phyloP scores from a whole-genome alignment of 2,329 filamentous ascomycete species.

The Colletotrichum eremochloae region DNA sequence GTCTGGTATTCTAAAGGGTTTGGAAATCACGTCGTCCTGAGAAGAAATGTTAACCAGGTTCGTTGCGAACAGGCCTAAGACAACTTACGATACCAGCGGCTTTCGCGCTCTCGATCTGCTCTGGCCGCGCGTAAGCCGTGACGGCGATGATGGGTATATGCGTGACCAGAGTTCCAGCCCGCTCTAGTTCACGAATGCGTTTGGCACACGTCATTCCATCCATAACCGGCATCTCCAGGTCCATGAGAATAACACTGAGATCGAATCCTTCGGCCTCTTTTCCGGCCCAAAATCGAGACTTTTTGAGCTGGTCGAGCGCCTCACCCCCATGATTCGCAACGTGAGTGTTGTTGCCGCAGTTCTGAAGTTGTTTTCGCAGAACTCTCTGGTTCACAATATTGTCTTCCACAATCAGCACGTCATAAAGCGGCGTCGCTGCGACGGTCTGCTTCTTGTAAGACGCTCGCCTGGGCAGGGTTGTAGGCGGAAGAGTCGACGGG shows the following conservation, averaged over 20 bases:
- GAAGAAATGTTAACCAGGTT: conserved; percentile 8
- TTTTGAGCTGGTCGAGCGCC: conserved; percentile 69
- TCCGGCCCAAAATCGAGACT: conserved; percentile 68
- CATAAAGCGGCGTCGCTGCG: conserved; percentile 44
- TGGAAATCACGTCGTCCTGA: conserved; percentile 81
- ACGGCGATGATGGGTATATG: conserved; percentile 86
- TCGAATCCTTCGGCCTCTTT: conserved; percentile 62
- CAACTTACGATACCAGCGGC: conserved; percentile 77
- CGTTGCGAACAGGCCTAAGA: conserved; percentile 14
- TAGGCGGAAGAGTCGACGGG: conserved; percentile 30
- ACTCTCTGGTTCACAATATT: conserved; percentile 77
- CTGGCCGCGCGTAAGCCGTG: conserved; percentile 82
- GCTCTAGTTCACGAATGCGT: conserved; percentile 77
- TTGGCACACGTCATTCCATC: conserved; percentile 81
- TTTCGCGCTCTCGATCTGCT: conserved; percentile 80
- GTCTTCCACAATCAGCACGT: conserved; percentile 76
- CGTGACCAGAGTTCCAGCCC: conserved; percentile 68
- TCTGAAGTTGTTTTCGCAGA: conserved; percentile 71
- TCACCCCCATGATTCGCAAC: conserved; percentile 76
- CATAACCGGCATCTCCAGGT: conserved; percentile 88
- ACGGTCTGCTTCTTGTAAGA: conserved; percentile 14
- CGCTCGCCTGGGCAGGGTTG: conserved; percentile 18
- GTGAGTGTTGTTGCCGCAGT: conserved; percentile 70
- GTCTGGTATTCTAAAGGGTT: conserved; percentile 83
- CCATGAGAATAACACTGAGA: conserved; percentile 81